These are phyloP conservation scores for Aureobasidium leucospermi DNA, from an alignment of 2,329 filamentous ascomycete species.

Conservation along the genomic window DNA sequence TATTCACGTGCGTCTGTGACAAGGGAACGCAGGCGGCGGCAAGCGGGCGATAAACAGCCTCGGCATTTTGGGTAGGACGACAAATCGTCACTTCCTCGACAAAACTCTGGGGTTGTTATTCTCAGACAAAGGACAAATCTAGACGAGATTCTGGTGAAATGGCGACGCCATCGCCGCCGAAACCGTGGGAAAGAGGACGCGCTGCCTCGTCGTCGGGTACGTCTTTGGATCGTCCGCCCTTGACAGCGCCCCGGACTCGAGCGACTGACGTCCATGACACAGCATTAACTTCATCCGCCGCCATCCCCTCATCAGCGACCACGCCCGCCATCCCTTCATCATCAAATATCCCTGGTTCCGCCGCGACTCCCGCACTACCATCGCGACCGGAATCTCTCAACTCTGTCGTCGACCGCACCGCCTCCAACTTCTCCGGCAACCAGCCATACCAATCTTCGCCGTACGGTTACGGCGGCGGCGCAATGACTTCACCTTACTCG, in stretches of 20 bases:
- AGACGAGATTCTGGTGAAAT: slow-evolving; percentile 1
- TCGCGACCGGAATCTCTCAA: slow-evolving; percentile 72
- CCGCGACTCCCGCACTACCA: slow-evolving; percentile 53
- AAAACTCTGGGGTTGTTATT: slow-evolving; percentile 2
- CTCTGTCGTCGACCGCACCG: slow-evolving; percentile 78
- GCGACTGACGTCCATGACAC: neutral
- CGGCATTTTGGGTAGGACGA: neutral
- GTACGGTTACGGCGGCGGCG: slow-evolving; percentile 45
- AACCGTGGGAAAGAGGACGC: slow-evolving; percentile 88
- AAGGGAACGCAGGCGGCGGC: neutral
- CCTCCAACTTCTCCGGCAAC: slow-evolving; percentile 61
- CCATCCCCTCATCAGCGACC: slow-evolving; percentile 1
- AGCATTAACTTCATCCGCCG: slow-evolving; percentile 8
- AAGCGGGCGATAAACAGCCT: slow-evolving; percentile 6
- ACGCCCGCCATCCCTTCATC: slow-evolving; percentile 28
- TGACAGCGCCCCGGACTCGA: neutral
- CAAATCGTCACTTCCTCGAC: slow-evolving; percentile 3
- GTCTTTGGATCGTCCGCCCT: neutral
- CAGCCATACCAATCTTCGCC: slow-evolving; percentile 43
- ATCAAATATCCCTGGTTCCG: slow-evolving; percentile 32
- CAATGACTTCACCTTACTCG: slow-evolving; percentile 44
- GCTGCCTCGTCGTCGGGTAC: slow-evolving; percentile 36
- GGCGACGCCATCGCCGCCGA: slow-evolving; percentile 64
- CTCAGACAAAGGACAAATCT: neutral
- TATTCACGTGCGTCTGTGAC: neutral